A percentile compares a stretch with the other conserved stretches of the same genome.
These are phyloP conservation scores for Secale cereale DNA, from an alignment of 176 grass and related monocot genomes.

Conservation along the genomic window DNA sequence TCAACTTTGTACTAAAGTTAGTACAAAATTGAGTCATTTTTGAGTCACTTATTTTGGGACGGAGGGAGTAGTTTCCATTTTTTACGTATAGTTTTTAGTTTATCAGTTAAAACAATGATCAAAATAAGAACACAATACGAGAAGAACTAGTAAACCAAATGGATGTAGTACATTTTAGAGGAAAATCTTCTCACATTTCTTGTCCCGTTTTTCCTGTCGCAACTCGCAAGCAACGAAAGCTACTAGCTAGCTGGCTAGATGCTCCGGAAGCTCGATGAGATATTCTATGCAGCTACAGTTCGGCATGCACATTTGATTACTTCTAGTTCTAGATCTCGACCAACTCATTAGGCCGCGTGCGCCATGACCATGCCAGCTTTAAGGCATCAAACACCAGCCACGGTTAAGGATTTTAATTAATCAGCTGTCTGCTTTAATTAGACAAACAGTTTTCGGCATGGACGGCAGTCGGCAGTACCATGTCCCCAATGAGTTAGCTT, in stretches of 20 bases:
- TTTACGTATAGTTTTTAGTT: background rate
- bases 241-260: background rate
- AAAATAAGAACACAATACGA: no score
- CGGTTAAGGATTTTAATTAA: background rate
- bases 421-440: background rate
- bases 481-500: background rate
- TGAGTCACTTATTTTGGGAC: no score
- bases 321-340: no score
- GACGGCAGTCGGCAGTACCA: background rate
- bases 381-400: background rate
- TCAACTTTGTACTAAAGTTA: no score
- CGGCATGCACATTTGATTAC: background rate
- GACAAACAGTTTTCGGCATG: background rate
- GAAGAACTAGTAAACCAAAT: no score
- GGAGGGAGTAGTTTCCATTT: no score
- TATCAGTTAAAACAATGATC: no score
- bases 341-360: no score
- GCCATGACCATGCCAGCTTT: background rate
- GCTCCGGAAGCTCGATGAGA: background rate
- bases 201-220: no score
- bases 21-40: no score
- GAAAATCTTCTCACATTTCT: no score
- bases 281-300: background rate
- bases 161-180: no score
- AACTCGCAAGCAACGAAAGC: slow-evolving; percentile 1